Base-by-base conservation (phyloP, 2,329 filamentous ascomycete species). In the Colletotrichum limetticola region DNA sequence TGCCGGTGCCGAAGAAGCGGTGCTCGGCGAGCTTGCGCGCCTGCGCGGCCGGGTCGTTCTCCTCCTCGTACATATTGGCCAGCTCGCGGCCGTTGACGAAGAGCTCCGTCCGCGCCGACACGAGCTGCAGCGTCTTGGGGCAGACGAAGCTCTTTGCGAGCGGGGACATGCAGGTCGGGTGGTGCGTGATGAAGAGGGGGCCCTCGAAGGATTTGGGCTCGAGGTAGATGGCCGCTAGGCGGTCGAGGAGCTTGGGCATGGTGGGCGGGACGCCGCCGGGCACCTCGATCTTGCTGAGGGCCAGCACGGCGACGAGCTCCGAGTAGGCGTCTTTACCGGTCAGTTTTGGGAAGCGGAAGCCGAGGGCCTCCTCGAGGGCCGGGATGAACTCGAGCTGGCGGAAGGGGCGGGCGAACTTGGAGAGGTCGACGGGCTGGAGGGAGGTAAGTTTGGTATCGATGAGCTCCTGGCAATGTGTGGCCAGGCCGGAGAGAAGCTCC, bases 51-150 rank as follows among this genome's bases (percentile, higher is more conserved):
- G 97, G 97, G 64, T 94, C 94, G 82, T 99, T 99, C 81, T 99
- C 97, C 83, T 99, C 97, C 82, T 99, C 97, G 82, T 99, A 99
- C 86, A 96, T 97, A 82, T 99, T 99, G 74, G 96, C 94, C 37
- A 98, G 88, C 80, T 99, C 97, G 67, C 91, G 90, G 53, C 93
- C 91, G 62, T 90, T 85, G 74, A 97, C 90, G 83, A 97, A 98
- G 26, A 98, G 89, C 83, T 98, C 95, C 0, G 93, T 94, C 6
- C 95, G 92, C 1, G 94, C 94, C 1, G 95, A 93, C 1, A 98
- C 91, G 9, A 89, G 83, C 80, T 98, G 95, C 16, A 88, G 86
- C 0, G 92, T 92, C 9, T 79, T 82, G 0, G 91, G 89, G 80
- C 95, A 94, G 24, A 87, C 78, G 83, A 94, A 97, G 65, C 94